Conservation (phyloP, 495 filamentous ascomycete genomes). For the Halenospora varia region DNA sequence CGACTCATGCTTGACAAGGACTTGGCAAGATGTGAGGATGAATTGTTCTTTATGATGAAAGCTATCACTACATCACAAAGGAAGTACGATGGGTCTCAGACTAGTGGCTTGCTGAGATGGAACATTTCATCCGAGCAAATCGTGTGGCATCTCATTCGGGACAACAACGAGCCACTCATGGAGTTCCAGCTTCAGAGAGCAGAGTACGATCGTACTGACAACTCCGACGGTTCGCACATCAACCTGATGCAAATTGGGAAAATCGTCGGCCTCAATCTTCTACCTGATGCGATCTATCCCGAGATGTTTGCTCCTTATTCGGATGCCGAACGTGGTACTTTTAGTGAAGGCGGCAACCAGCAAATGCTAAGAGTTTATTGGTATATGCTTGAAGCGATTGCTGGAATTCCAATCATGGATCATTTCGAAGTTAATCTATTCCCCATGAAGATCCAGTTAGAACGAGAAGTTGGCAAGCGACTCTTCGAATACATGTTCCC, state of each 20-base stretch:
- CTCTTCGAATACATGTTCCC: slow-evolving; percentile 99
- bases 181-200: slow-evolving; percentile 90
- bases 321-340: slow-evolving; percentile 49
- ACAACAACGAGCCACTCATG: slow-evolving; percentile 80
- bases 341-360: slow-evolving; percentile 45
- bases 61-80: slow-evolving; percentile 95
- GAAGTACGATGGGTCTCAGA: slow-evolving; percentile 73
- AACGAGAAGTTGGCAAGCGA: slow-evolving; percentile 87
- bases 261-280: slow-evolving; percentile 80
- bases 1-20: slow-evolving; percentile 82
- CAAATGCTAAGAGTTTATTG: slow-evolving; percentile 92
- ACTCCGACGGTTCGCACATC: slow-evolving; percentile 92
- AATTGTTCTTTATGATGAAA: slow-evolving; percentile 99
- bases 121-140: slow-evolving; percentile 88
- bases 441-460: slow-evolving; percentile 90
- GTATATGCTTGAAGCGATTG: slow-evolving; percentile 97
- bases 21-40: slow-evolving; percentile 85
- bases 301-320: slow-evolving; percentile 90
- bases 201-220: slow-evolving; percentile 89
- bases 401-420: slow-evolving; percentile 94
- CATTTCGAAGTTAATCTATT: slow-evolving; percentile 94
- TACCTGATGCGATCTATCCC: slow-evolving; percentile 88
- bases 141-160: slow-evolving; percentile 91
- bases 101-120: slow-evolving; percentile 79
- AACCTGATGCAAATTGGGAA: slow-evolving; percentile 84